phyloP scores from a whole-genome alignment of 257 asterid genomes.

The Nicotiana attenuata region DNA sequence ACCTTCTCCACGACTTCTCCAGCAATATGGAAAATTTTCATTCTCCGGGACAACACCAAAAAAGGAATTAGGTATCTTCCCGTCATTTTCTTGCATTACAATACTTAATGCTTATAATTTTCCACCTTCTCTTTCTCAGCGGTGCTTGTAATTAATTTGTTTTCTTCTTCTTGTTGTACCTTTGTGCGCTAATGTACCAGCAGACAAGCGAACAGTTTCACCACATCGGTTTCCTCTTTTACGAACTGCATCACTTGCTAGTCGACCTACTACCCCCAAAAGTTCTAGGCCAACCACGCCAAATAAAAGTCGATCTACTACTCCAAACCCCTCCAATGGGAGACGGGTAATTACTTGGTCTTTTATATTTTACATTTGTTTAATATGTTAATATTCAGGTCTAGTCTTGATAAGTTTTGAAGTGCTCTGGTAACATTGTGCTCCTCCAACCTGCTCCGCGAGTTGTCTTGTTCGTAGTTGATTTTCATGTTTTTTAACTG shows the following conservation, averaged over 20 bases:
- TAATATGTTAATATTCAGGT: not conserved
- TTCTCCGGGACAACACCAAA: slow-evolving; percentile 42
- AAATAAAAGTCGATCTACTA: slow-evolving; percentile 56
- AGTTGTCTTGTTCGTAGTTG: not conserved
- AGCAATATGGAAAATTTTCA: slow-evolving; percentile 45
- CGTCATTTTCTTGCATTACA: not conserved
- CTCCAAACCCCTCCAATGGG: slow-evolving; percentile 59
- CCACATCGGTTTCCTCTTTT: slow-evolving; percentile 82
- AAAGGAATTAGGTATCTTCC: slow-evolving; percentile 55
- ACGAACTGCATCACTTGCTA: slow-evolving; percentile 68
- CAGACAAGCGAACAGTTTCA: slow-evolving; percentile 72
- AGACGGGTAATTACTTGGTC: slow-evolving; percentile 32
- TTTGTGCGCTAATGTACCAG: not conserved
- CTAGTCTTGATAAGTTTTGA: not conserved
- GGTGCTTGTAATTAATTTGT: not conserved
- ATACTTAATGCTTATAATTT: not conserved
- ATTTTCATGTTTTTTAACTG: not conserved
- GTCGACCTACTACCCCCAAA: slow-evolving; percentile 66
- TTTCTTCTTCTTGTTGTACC: slow-evolving; percentile 11
- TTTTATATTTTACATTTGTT: not conserved
- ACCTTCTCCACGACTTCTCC: slow-evolving; percentile 24
- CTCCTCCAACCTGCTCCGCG: not conserved
- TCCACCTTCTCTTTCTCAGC: not conserved
- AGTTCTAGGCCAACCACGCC: slow-evolving; percentile 73
- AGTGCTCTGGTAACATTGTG: not conserved